A percentile compares a stretch with the other conserved stretches of the same genome.
Conservation (phyloP, 768 basidiomycete genomes). For the Boletus vermiculosoides region DNA sequence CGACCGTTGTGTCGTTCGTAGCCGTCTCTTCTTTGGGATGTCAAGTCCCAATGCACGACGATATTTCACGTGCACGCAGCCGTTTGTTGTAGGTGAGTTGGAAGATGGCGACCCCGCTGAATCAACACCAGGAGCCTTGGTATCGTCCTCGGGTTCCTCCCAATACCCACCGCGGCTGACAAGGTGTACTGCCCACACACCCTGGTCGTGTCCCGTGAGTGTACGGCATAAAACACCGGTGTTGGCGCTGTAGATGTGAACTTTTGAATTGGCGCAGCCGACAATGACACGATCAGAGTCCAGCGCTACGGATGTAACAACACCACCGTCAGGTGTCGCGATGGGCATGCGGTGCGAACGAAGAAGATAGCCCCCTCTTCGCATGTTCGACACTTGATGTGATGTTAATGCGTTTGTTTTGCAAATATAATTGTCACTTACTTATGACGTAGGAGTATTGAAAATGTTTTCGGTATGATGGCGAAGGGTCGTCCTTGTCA, state of each 20-base stretch:
- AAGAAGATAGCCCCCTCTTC: slow-evolving; percentile 67
- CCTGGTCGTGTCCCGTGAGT: slow-evolving; percentile 78
- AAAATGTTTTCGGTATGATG: slow-evolving; percentile 69
- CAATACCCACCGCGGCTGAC: slow-evolving; percentile 63
- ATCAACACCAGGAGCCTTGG: slow-evolving; percentile 8
- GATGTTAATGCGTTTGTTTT: slow-evolving; percentile 1
- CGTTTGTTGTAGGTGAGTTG: slow-evolving; percentile 15
- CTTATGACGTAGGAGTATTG: slow-evolving; percentile 70
- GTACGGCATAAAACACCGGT: slow-evolving; percentile 77
- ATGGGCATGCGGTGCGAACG: slow-evolving; percentile 57
- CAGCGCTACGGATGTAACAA: slow-evolving; percentile 85
- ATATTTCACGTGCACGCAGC: slow-evolving; percentile 35
- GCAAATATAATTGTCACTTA: slow-evolving; percentile 34
- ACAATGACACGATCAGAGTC: slow-evolving; percentile 84
- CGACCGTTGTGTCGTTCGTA: slow-evolving; percentile 17
- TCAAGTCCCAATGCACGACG: slow-evolving; percentile 52
- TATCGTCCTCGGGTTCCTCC: slow-evolving; percentile 20
- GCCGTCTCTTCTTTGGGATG: slow-evolving; percentile 21
- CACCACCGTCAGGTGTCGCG: slow-evolving; percentile 48
- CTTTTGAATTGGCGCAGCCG: slow-evolving; percentile 80
- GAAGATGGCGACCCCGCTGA: neutral
- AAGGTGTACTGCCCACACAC: slow-evolving; percentile 91
- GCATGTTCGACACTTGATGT: slow-evolving; percentile 73
- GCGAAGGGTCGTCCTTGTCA: slow-evolving; percentile 3
- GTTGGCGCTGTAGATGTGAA: slow-evolving; percentile 80